Base-by-base conservation (phyloP, 371 early-diverging fungal genomes). In the Mortierella sp. region DNA sequence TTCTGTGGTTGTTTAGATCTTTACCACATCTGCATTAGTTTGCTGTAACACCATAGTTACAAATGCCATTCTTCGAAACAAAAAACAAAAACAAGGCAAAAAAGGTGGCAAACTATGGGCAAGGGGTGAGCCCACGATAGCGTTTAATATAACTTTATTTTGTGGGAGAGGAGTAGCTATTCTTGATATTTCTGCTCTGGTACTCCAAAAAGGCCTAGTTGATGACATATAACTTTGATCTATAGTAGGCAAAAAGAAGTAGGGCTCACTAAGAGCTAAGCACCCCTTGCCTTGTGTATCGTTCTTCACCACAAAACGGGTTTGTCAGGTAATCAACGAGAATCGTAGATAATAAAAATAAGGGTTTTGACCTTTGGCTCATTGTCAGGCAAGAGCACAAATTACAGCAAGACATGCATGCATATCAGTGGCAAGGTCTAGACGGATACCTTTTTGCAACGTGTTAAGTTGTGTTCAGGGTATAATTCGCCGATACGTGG, bases 101-200 rank as follows among this genome's bases (percentile, higher is more conserved):
- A 39, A 16, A 30, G 12, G 26, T 35, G n/a, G 32, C 32, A 54
- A 52, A 35, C 20, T 28, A 10, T 28, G 16, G 12, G 14, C 9
- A 12, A 0, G 43, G 9, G 43, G 5, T 4, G 43, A 43, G 43
- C 43, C 43, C 39, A 51, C 51, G 51, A 26, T 26, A 28, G 26
- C 9, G 28, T 54, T 45, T 54, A 54, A 54, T 54, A 54, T 26
- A 54, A 54, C 54, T 54, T 54, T 47, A 18, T 47, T 54, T 54
- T 54, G 54, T 54, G 54, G 54, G 54, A 22, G 5, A 28, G 14
- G 26, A 2, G n/a, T 0, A 5, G 2, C 26, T 4, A 22, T 26
- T 11, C 54, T 28, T 26, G 5, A 26, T 54, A 47, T 20, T 47
- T 20, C 5, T 47, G 20, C 49, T 47, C 47, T 45, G 47, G 12